Evolutionary conservation across 2,329 filamentous ascomycete genomes (phyloP).

Genomic region (Pseudohalonectria lignicola): DNA sequence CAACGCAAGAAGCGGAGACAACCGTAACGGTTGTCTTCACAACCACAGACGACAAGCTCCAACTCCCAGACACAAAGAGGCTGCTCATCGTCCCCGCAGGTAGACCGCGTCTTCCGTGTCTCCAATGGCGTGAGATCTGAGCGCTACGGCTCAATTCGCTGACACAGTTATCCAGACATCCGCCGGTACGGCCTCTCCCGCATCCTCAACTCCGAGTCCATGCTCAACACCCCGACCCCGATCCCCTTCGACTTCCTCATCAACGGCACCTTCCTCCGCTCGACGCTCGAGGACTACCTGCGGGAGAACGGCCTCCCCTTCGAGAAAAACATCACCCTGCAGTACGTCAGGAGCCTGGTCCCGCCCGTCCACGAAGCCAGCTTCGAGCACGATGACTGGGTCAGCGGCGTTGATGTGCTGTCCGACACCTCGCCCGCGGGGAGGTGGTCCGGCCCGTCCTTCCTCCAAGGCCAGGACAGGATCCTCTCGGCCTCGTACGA

Average conservation of each 20-base stretch:
- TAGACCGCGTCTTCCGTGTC: slow-evolving; percentile 15
- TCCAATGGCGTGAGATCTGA: slow-evolving; percentile 3
- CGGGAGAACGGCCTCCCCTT: slow-evolving; percentile 75
- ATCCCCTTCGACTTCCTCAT: slow-evolving; percentile 90
- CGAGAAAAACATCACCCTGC: slow-evolving; percentile 76
- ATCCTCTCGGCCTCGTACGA: slow-evolving; percentile 94
- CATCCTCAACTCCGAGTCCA: slow-evolving; percentile 61
- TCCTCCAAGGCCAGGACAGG: slow-evolving; percentile 49
- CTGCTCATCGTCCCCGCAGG: slow-evolving; percentile 53
- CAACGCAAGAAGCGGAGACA: slow-evolving; percentile 19
- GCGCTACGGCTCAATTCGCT: background rate
- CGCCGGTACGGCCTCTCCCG: slow-evolving; percentile 60
- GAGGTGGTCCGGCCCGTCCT: slow-evolving; percentile 38
- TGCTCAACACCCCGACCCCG: slow-evolving; percentile 56
- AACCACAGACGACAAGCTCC: slow-evolving; percentile 49
- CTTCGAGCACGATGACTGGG: slow-evolving; percentile 97
- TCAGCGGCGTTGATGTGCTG: slow-evolving; percentile 75
- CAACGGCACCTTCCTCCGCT: slow-evolving; percentile 83
- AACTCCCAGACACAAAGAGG: slow-evolving; percentile 50
- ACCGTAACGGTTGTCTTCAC: slow-evolving; percentile 61
- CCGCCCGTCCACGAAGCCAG: slow-evolving; percentile 82
- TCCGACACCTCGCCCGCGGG: slow-evolving; percentile 54
- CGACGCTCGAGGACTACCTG: slow-evolving; percentile 85
- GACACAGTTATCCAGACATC: slow-evolving; percentile 46
- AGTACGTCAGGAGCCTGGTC: slow-evolving; percentile 87